Evolutionary conservation across 2,329 filamentous ascomycete species (phyloP), one percentile per base, ranked within the genome.

Genomic region (Amesomyces nigricolor): DNA sequence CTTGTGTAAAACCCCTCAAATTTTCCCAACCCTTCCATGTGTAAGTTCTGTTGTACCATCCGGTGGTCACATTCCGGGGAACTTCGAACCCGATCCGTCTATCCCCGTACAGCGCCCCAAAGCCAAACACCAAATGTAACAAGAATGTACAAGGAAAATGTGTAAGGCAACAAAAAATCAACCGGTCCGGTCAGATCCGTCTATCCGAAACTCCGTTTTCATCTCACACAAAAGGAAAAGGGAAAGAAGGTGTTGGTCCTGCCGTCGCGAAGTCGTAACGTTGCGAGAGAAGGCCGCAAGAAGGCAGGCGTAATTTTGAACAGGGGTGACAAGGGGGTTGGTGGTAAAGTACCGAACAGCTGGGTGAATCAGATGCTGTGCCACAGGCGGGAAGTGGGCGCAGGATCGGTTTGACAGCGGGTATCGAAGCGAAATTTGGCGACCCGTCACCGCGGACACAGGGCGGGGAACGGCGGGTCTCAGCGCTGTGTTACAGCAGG

Each of bases 391-490:
- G 48, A 49, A 13, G 22, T 26, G 16, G 19, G 50, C 50, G 50
- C 54, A 53, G 54, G 54, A 53, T 53, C 45, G 54, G 50, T 45
- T 57, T 46, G 46, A 45, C 46, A 44, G 40, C 54, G 50, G 54
- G 50, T 50, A 53, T 46, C 45, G 46, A 53, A 51, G 51, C 50
- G 55, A 57, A 32, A 51, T 56, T 56, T 56, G 54, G 54, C 48
- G 53, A 51, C 48, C 48, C 48, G 38, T 51, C 43, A n/a, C 14
- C 7, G 35, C 17, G 47, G 48, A 14, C 46, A 45, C 30, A 32
- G 40, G 44, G 29, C 17, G 44, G 42, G 5, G 10, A 14, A 14
- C 5, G 17, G 19, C 32, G 46, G 46, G 43, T 39, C 46, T 29
- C 50, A 35, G 6, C 30, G 50, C 46, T 43, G 47, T 56, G 22